phyloP scores from a whole-genome alignment of 176 grass and related monocot genomes.

The Oryza officinalis region DNA sequence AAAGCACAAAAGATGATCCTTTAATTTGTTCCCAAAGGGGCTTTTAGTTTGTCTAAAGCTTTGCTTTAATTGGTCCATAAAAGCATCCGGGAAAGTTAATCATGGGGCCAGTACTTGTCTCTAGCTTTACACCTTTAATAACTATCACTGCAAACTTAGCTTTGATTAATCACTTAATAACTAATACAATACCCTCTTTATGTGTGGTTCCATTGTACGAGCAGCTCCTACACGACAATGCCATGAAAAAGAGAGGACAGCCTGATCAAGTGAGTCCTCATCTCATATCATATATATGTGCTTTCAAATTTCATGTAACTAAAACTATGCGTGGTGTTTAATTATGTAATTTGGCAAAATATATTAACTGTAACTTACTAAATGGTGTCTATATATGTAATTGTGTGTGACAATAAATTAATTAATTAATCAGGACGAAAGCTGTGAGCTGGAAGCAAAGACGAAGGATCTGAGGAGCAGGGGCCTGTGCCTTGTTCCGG shows the following conservation, averaged over 20 bases:
- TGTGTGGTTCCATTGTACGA: constrained; percentile 18
- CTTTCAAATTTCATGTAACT: neutral
- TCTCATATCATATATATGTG: neutral
- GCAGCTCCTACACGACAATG: constrained; percentile 48
- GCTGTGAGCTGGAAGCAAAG: constrained; percentile 42
- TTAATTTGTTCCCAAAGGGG: constrained; percentile 46
- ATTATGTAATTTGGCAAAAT: too few species aligned
- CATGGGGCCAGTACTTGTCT: constrained; percentile 50
- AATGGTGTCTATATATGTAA: neutral
- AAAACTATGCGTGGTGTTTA: neutral
- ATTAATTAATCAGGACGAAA: constrained; percentile 33
- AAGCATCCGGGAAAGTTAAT: constrained; percentile 61
- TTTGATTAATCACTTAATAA: constrained; percentile 17
- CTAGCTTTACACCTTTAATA: constrained; percentile 48
- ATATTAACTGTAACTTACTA: neutral
- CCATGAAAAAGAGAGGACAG: constrained; percentile 37
- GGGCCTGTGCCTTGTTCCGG: constrained; percentile 85
- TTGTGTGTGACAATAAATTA: neutral
- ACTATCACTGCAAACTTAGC: constrained; percentile 39
- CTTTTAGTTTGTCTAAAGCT: constrained; percentile 45
- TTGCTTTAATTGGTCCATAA: constrained; percentile 38
- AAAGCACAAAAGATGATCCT: constrained; percentile 42
- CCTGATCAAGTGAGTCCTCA: constrained; percentile 30
- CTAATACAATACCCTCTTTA: constrained; percentile 24
- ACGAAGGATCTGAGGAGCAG: constrained; percentile 75